A percentile compares a stretch with the other conserved stretches of the same genome.
phyloP scores from a whole-genome alignment of 805 yeast species.

The Candida ponderosae region DNA sequence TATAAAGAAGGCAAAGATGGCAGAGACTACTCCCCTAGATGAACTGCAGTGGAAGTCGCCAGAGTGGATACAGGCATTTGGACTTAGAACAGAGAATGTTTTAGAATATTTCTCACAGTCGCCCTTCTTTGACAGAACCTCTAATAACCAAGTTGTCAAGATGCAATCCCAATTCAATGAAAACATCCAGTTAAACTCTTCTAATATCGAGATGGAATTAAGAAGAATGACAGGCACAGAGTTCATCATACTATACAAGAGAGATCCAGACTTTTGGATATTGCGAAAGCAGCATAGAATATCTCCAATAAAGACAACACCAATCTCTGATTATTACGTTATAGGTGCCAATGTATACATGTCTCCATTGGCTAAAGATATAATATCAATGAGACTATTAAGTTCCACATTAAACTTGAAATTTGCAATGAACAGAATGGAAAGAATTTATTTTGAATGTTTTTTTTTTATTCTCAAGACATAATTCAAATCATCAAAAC shows the following conservation, averaged over 20 bases:
- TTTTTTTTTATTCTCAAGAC: too few relatives aligned
- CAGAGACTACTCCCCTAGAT: conserved; percentile 42
- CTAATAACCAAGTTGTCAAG: conserved; percentile 88
- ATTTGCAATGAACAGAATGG: conserved; percentile 38
- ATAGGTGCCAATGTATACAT: conserved; percentile 90
- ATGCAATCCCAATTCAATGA: conserved; percentile 90
- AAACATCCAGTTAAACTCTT: conserved; percentile 24
- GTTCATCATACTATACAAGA: conserved; percentile 61
- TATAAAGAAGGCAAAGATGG: too few relatives aligned
- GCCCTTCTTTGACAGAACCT: conserved; percentile 90
- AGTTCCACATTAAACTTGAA: conserved; percentile 26
- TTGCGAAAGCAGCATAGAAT: conserved; percentile 72
- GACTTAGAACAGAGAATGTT: conserved; percentile 82
- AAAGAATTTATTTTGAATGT: too few relatives aligned
- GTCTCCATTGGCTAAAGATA: conserved; percentile 71
- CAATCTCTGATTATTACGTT: conserved; percentile 74
- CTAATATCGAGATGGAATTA: conserved; percentile 47
- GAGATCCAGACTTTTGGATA: conserved; percentile 93
- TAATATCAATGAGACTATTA: conserved; percentile 63
- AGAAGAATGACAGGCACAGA: conserved; percentile 80
- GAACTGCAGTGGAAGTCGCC: conserved; percentile 97
- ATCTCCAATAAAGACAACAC: conserved; percentile 39
- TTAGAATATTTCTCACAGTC: conserved; percentile 89
- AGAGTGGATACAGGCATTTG: conserved; percentile 91
- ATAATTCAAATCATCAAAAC: too few relatives aligned